Evolutionary conservation across 805 yeast species (phyloP).

Genomic region (Hanseniaspora taiwanica): DNA sequence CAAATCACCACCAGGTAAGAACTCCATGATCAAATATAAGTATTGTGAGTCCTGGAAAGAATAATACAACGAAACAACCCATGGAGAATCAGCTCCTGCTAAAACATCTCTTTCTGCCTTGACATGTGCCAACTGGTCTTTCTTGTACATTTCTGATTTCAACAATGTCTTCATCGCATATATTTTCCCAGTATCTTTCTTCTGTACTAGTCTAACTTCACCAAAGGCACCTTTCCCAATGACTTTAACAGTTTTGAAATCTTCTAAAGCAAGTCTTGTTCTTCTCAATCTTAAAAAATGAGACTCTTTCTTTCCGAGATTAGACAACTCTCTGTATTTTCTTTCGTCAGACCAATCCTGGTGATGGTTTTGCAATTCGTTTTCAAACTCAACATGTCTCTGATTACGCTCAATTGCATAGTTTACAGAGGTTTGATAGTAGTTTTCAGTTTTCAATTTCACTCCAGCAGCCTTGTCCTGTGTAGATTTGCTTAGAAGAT

Average conservation of each 20-base stretch:
- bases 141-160: constrained; percentile 87
- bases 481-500: constrained; percentile 51
- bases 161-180: constrained; percentile 89
- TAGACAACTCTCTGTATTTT: constrained; percentile 64
- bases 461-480: constrained; percentile 80
- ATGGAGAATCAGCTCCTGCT: constrained; percentile 84
- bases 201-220: constrained; percentile 89
- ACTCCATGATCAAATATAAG: constrained; percentile 86
- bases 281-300: constrained; percentile 75
- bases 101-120: constrained; percentile 92
- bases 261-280: constrained; percentile 70
- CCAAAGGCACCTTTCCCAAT: constrained; percentile 98
- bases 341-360: constrained; percentile 80
- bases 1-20: constrained; percentile 78
- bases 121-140: constrained; percentile 89
- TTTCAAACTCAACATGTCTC: constrained; percentile 76
- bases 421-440: constrained; percentile 69
- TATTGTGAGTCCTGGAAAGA: constrained; percentile 64
- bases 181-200: constrained; percentile 77
- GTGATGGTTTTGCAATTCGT: constrained; percentile 36
- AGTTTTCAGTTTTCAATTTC: constrained; percentile 70
- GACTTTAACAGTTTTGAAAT: constrained; percentile 77
- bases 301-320: constrained; percentile 80
- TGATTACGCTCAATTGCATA: constrained; percentile 95
- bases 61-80: constrained; percentile 74